These are phyloP conservation scores for Fraxinus xanthoxyloides DNA, from an alignment of 305 asterid species.

Conservation along the genomic window DNA sequence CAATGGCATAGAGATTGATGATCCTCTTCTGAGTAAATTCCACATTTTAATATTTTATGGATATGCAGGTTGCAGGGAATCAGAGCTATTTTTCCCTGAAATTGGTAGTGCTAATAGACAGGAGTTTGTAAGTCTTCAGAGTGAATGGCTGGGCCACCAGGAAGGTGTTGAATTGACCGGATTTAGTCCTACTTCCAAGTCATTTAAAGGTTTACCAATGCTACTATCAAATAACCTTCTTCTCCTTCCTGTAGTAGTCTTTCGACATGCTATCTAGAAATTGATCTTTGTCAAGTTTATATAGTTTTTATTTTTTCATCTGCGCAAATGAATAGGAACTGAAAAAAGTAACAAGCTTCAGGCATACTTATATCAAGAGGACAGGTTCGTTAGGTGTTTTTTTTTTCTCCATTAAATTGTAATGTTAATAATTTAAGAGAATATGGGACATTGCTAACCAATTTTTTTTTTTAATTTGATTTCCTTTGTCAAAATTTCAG, in stretches of 20 bases:
- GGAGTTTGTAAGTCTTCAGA: constrained; percentile 25
- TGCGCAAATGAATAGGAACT: constrained; percentile 39
- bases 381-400: constrained; percentile 61
- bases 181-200: constrained; percentile 36
- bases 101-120: constrained; percentile 24
- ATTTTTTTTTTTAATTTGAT: constrained; percentile 14
- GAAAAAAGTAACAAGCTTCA: constrained; percentile 40
- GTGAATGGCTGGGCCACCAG: constrained; percentile 29
- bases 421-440: constrained; percentile 17
- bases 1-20: constrained; percentile 16
- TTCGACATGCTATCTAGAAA: constrained; percentile 21
- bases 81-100: constrained; percentile 41
- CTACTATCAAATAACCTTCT: constrained; percentile 16
- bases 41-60: constrained; percentile 24
- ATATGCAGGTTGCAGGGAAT: constrained; percentile 47
- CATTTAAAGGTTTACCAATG: constrained; percentile 45
- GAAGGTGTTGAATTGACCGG: constrained; percentile 43
- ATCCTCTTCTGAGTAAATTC: constrained; percentile 22
- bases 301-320: constrained; percentile 20
- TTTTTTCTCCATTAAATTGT: constrained; percentile 24
- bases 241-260: constrained; percentile 21
- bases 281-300: constrained; percentile 2
- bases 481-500: constrained; percentile 44
- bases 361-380: constrained; percentile 47
- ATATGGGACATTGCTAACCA: constrained; percentile 2